Percentiles rank a stretch among this genome's conserved stretches.
Conservation (phyloP, 805 yeast genomes). For the Saccharomycopsis malanga region DNA sequence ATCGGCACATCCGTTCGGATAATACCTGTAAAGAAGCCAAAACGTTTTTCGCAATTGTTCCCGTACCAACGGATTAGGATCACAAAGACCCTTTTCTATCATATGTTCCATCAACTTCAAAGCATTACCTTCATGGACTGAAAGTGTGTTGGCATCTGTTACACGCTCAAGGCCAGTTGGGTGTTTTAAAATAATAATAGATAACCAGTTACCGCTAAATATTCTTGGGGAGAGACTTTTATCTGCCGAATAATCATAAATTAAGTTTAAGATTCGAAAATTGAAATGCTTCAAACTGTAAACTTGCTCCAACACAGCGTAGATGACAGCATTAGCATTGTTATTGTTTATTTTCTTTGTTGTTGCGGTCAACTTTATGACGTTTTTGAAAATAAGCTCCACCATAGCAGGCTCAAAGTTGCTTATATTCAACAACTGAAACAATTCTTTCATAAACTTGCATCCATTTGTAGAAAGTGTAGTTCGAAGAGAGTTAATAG, state of each 20-base stretch:
- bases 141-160: conserved; percentile 20
- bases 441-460: conserved; percentile 65
- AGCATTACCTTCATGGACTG: conserved; percentile 4
- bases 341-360: conserved; percentile 59
- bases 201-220: conserved; percentile 64
- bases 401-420: conserved; percentile 33
- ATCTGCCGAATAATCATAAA: conserved; percentile 50
- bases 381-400: conserved; percentile 24
- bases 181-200: conserved; percentile 50
- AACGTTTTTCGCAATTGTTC: conserved; percentile 65
- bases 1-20: conserved; percentile 44
- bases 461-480: conserved; percentile 73
- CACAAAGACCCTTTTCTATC: conserved; percentile 56
- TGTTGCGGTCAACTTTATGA: conserved; percentile 49
- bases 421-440: conserved; percentile 32
- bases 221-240: conserved; percentile 66
- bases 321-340: conserved; percentile 47
- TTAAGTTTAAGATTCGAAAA: conserved; percentile 42
- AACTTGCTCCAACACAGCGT: conserved; percentile 26
- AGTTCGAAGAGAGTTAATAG: conserved; percentile 71
- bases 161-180: conserved; percentile 29
- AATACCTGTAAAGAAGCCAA: conserved; percentile 58
- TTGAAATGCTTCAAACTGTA: conserved; percentile 33
- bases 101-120: conserved; percentile 43
- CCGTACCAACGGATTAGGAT: conserved; percentile 76